Base-by-base conservation (phyloP, 176 grass and related monocot species). In the Dendrocalamus sinicus region DNA sequence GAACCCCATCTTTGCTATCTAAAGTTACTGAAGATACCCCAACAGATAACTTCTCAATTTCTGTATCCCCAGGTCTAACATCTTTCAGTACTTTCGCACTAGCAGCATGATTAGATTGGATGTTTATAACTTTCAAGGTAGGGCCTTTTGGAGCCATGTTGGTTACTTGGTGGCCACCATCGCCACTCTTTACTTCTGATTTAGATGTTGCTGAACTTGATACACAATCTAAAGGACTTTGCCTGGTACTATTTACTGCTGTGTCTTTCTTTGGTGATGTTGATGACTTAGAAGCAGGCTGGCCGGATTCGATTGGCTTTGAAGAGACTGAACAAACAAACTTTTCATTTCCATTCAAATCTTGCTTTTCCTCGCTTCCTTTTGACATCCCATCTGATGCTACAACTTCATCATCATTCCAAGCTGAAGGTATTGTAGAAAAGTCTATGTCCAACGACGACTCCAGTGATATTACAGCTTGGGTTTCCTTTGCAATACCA, bases 341-440 rank as follows among this genome's bases (percentile, higher is more conserved):
- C 32, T 78, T 75, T 5, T 19, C 87, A 87, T 77, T 86, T 24
- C 47, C 85, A 86, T 83, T 71, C 23, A 22, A 75, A 66, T 73
- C 71, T 81, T 87, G 78, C 53, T 75, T 83, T 79, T 91, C 84
- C 26, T 81, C 87, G 46, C 67, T 79, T 54, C 70, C 88, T 91
- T 92, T 88, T 22, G 88, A 89, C 9, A 68, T 73, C 30, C 59
- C 75, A 37, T 86, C 83, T 84, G 83, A 89, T 77, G 70, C 61
- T 52, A 92, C 72, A 85, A 78, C 82, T 74, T 89, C 84, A 73
- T 94, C 93, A 32, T 94, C 88, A 64, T 94, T 94, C 96, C 96
- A 98, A 73, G 96, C 90, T 70, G 96, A 96, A 75, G 89, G 90
- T 86, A 87, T 88, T 41, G 84, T 86, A 85, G 92, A 81, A 64